These are phyloP conservation scores for Phaseolus lunatus DNA, from an alignment of 306 rosid genomes.

Conservation along the genomic window DNA sequence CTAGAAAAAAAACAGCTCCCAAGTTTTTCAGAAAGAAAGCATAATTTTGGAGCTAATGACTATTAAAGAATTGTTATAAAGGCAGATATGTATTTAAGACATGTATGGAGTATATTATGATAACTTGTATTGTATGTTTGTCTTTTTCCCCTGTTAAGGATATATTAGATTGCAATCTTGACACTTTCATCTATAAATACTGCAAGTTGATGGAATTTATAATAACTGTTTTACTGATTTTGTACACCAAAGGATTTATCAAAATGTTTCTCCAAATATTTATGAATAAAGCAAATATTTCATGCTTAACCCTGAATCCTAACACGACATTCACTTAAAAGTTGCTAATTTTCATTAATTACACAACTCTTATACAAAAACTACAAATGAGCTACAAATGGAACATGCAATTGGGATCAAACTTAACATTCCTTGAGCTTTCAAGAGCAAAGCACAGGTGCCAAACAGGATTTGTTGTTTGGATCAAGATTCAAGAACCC, in stretches of 20 bases:
- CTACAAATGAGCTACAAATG: neutral
- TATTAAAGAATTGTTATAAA: neutral
- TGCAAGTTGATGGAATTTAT: constrained; percentile 6
- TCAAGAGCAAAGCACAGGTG: neutral
- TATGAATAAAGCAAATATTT: neutral
- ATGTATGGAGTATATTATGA: neutral
- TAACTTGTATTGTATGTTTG: neutral
- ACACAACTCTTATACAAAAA: neutral
- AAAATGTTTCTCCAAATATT: neutral
- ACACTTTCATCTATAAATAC: neutral
- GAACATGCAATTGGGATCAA: too few relatives aligned
- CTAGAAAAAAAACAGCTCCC: constrained; percentile 42
- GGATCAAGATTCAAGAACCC: neutral
- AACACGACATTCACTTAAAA: neutral
- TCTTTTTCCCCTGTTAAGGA: neutral
- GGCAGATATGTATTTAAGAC: neutral
- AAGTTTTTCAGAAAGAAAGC: constrained; percentile 51
- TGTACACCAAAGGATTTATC: neutral
- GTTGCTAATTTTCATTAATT: neutral
- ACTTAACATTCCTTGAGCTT: neutral
- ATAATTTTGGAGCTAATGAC: constrained; percentile 30
- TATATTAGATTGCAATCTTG: neutral
- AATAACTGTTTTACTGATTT: neutral
- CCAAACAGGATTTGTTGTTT: neutral
- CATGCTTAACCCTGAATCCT: neutral